Conservation (phyloP, 2,329 filamentous ascomycete species). For the Sarocladium strictum region DNA sequence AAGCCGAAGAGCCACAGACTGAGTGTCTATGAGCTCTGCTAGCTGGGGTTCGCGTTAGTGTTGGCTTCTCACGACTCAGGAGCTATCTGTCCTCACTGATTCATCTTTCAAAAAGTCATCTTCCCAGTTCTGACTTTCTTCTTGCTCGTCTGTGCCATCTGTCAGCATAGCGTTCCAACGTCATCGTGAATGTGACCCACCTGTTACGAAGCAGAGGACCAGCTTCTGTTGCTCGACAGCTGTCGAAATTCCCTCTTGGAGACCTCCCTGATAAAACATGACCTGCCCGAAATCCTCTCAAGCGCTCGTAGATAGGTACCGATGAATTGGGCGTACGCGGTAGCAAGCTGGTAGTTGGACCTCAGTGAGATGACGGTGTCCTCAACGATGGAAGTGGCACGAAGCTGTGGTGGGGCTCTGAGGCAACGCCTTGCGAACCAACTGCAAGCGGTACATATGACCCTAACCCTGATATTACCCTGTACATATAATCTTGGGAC, state of each 20-base stretch:
- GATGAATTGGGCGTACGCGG: no score
- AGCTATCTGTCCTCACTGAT: constrained; percentile 34
- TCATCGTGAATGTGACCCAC: constrained; percentile 36
- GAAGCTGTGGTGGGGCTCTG: constrained; percentile 5
- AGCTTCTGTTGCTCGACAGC: constrained; percentile 71
- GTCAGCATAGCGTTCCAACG: background rate
- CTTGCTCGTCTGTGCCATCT: constrained; percentile 52
- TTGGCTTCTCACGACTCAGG: constrained; percentile 10
- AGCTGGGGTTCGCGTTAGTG: constrained; percentile 35
- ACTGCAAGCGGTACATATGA: background rate
- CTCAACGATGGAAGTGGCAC: background rate
- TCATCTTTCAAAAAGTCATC: constrained; percentile 56
- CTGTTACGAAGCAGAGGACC: constrained; percentile 79
- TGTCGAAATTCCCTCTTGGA: constrained; percentile 73
- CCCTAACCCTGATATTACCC: background rate
- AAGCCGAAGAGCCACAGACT: constrained; percentile 66
- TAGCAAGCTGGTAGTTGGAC: background rate
- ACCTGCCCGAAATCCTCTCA: background rate
- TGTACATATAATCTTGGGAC: no score
- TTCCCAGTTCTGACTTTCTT: constrained; percentile 69
- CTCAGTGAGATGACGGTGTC: background rate
- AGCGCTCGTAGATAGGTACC: background rate
- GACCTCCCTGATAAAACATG: constrained; percentile 78
- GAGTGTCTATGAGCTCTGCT: constrained; percentile 47
- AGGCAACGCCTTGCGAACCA: background rate